These are phyloP conservation scores for Dissophora globulifera DNA, from an alignment of 192 early-diverging fungal genomes.

Conservation along the genomic window DNA sequence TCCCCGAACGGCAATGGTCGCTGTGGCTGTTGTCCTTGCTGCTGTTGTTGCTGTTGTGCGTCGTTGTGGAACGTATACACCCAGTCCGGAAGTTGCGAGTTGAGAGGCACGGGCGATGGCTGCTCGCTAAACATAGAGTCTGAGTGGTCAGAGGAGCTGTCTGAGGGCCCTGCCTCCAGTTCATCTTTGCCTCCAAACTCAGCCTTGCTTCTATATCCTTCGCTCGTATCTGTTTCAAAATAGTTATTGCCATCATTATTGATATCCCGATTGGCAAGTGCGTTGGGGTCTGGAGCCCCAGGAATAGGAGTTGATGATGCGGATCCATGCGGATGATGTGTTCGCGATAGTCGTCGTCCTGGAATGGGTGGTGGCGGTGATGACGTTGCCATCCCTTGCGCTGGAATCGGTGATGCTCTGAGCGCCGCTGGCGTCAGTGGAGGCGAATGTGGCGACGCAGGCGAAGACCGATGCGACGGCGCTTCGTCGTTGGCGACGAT, in stretches of 20 bases:
- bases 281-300: too few species aligned
- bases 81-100: slow-evolving; percentile 19
- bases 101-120: not conserved
- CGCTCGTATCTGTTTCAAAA: too few species aligned
- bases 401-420: too few species aligned
- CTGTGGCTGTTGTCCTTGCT: slow-evolving; percentile 2
- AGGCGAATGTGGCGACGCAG: not conserved
- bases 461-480: not conserved
- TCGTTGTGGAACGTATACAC: slow-evolving; percentile 9
- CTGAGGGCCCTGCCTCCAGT: not conserved
- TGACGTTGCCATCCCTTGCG: too few species aligned
- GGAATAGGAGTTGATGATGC: too few species aligned
- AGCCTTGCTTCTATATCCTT: too few species aligned
- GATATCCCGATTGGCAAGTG: too few species aligned
- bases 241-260: too few species aligned
- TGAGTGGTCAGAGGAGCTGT: not conserved
- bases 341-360: too few species aligned
- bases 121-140: not conserved
- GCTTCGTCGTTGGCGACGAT: slow-evolving; percentile 9
- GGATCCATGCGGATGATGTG: too few species aligned
- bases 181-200: not conserved
- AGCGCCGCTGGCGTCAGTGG: too few species aligned
- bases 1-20: slow-evolving; percentile 4
- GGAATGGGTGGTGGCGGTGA: not conserved
- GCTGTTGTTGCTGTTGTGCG: too few species aligned